Evolutionary conservation across 208 protist species (phyloP).

Genomic region (Acanthamoeba royreba): DNA sequence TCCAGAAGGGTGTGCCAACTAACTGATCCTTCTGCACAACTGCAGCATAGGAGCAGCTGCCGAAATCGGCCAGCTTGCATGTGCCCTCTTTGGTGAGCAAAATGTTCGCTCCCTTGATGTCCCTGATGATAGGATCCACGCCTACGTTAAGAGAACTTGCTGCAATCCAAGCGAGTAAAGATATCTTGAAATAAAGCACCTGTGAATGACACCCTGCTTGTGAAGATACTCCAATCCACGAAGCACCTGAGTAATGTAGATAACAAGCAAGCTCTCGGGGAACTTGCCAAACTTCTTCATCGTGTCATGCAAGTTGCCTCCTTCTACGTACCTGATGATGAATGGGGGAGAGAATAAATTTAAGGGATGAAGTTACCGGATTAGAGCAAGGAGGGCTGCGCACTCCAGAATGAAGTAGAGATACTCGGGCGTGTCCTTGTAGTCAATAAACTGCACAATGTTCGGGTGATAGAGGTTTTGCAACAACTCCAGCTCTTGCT

Average conservation of each 20-base stretch:
- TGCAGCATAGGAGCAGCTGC: slow-evolving; percentile 88
- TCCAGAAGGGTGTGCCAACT: slow-evolving; percentile 89
- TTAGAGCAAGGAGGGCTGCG: too few relatives aligned
- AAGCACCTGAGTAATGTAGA: slow-evolving; percentile 86
- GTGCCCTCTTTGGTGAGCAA: slow-evolving; percentile 81
- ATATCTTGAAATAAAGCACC: slow-evolving; percentile 71
- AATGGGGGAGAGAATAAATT: background rate
- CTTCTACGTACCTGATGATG: slow-evolving; percentile 77
- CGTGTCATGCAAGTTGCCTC: slow-evolving; percentile 83
- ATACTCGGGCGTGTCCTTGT: slow-evolving; percentile 67
- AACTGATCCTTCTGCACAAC: slow-evolving; percentile 75
- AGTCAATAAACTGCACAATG: slow-evolving; percentile 83
- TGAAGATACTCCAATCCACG: slow-evolving; percentile 85
- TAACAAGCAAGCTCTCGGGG: slow-evolving; percentile 81
- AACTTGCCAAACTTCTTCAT: slow-evolving; percentile 87
- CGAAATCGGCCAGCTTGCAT: slow-evolving; percentile 95
- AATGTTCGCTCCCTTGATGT: slow-evolving; percentile 84
- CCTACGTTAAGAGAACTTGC: background rate
- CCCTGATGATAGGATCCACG: slow-evolving; percentile 77
- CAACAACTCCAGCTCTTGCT: slow-evolving; percentile 78
- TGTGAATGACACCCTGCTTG: slow-evolving; percentile 84
- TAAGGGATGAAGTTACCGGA: too few relatives aligned
- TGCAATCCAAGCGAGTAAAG: background rate
- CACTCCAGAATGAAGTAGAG: slow-evolving; percentile 89
- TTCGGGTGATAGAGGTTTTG: slow-evolving; percentile 79